A percentile compares a stretch with the other conserved stretches of the same genome.
These are phyloP conservation scores for Bisporella sp. DNA, from an alignment of 2,329 filamentous ascomycete genomes.

Conservation along the genomic window DNA sequence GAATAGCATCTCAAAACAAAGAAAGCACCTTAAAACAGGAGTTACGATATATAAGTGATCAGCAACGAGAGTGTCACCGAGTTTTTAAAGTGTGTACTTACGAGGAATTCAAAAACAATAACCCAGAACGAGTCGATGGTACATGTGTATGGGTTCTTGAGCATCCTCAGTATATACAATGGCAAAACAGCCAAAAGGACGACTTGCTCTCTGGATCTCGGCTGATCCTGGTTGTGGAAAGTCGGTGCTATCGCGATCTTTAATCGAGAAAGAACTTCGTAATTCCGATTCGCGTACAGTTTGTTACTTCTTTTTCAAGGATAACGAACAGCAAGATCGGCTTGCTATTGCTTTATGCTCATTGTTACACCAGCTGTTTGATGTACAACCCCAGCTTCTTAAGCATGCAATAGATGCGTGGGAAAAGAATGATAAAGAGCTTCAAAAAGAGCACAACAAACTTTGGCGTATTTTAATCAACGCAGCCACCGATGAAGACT, in stretches of 20 bases:
- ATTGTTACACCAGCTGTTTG: slow-evolving; percentile 34
- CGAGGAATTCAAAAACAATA: slow-evolving; percentile 26
- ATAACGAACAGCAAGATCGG: slow-evolving; percentile 28
- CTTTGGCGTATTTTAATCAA: slow-evolving; percentile 30
- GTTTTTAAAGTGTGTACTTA: slow-evolving; percentile 12
- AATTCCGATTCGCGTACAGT: slow-evolving; percentile 15
- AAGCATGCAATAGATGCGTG: slow-evolving; percentile 26
- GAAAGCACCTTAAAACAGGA: no score
- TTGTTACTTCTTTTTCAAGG: slow-evolving; percentile 40
- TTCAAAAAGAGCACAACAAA: slow-evolving; percentile 17
- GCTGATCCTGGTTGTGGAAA: slow-evolving; percentile 35
- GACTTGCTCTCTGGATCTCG: slow-evolving; percentile 29
- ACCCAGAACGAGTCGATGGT: slow-evolving; percentile 17
- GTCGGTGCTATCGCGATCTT: slow-evolving; percentile 30
- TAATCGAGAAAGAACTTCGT: slow-evolving; percentile 25
- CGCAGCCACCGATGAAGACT: slow-evolving; percentile 19
- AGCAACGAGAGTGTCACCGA: no score
- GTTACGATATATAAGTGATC: no score
- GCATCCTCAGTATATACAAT: slow-evolving; percentile 24
- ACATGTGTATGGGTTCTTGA: slow-evolving; percentile 30
- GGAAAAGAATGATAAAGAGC: slow-evolving; percentile 18
- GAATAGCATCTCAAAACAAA: no score
- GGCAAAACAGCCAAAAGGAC: slow-evolving; percentile 20
- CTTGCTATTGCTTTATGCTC: slow-evolving; percentile 32
- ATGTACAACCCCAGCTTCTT: slow-evolving; percentile 25